Percentiles rank a stretch among this genome's conserved stretches.
phyloP scores from a whole-genome alignment of 345 rosid genomes.

The Kernera saxatilis region DNA sequence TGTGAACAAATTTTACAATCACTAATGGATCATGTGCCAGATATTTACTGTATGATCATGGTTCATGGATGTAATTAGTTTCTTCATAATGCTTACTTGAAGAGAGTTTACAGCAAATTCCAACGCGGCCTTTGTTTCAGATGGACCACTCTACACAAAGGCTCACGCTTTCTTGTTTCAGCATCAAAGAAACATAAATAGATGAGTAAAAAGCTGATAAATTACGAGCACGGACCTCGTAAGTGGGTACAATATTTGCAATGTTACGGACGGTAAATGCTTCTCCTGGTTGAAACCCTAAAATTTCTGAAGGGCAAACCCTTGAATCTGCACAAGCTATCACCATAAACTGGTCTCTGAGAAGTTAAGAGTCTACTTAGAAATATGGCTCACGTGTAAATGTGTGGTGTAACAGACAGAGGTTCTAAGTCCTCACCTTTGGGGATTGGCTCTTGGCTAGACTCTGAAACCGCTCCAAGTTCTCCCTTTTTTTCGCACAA shows the following conservation, averaged over 20 bases:
- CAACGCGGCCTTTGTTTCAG: constrained; percentile 82
- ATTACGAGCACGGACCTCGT: constrained; percentile 42
- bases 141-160: constrained; percentile 61
- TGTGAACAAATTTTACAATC: constrained; percentile 27
- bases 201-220: not conserved
- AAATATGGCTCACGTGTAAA: not conserved
- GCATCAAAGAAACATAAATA: not conserved
- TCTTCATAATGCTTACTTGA: constrained; percentile 39
- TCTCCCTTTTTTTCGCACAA: constrained; percentile 42
- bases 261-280: constrained; percentile 79
- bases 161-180: not conserved
- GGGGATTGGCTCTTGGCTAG: constrained; percentile 73
- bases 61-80: not conserved
- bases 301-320: constrained; percentile 76
- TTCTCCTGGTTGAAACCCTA: constrained; percentile 92
- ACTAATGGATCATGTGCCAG: not conserved
- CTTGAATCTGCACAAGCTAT: constrained; percentile 90
- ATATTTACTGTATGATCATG: not conserved
- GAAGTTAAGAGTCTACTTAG: too few species aligned
- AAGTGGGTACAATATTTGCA: constrained; percentile 74
- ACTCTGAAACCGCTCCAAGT: constrained; percentile 50
- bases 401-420: not conserved
- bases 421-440: constrained; percentile 39
- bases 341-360: constrained; percentile 68
- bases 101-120: constrained; percentile 82